Evolutionary conservation across 495 filamentous ascomycete genomes (phyloP).

Genomic region (Penicillium crystallinum): DNA sequence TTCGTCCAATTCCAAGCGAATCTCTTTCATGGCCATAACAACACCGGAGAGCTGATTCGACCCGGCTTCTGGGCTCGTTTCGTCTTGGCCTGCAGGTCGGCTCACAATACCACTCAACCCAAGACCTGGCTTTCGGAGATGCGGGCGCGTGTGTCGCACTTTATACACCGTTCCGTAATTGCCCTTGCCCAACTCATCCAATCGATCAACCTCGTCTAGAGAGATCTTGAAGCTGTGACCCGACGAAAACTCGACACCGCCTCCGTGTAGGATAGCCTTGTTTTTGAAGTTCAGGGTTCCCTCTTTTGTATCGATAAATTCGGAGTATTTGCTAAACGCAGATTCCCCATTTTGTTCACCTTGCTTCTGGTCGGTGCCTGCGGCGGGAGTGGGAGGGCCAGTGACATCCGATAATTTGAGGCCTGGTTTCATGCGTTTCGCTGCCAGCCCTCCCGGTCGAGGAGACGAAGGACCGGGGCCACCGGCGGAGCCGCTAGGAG

Average conservation of each 20-base stretch:
- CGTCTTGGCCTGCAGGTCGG: conserved; percentile 29
- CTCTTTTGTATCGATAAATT: conserved; percentile 86
- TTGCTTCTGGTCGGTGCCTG: conserved; percentile 15
- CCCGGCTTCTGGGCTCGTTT: conserved; percentile 13
- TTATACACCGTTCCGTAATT: conserved; percentile 99
- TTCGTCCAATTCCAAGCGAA: conserved; percentile 93
- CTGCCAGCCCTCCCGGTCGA: conserved; percentile 49
- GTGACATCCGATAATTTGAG: conserved; percentile 50
- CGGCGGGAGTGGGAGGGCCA: conserved; percentile 23
- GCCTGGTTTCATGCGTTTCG: conserved; percentile 47
- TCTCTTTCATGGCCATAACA: conserved; percentile 99
- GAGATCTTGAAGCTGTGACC: conserved; percentile 92
- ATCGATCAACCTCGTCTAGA: conserved; percentile 87
- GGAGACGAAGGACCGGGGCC: conserved; percentile 27
- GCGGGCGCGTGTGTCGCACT: conserved; percentile 78
- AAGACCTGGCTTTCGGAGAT: conserved; percentile 70
- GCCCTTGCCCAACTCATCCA: conserved; percentile 95
- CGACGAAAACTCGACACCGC: conserved; percentile 86
- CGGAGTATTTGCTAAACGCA: conserved; percentile 83
- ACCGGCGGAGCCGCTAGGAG: conserved; percentile 37
- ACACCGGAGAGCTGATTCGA: conserved; percentile 54
- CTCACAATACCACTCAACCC: conserved; percentile 62
- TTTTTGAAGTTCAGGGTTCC: conserved; percentile 91
- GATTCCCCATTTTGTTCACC: conserved; percentile 43
- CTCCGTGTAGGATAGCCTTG: conserved; percentile 80